Percentiles rank a stretch among this genome's conserved stretches.
Conservation (phyloP, 2,329 filamentous ascomycete genomes). For the Fusarium beomiforme region DNA sequence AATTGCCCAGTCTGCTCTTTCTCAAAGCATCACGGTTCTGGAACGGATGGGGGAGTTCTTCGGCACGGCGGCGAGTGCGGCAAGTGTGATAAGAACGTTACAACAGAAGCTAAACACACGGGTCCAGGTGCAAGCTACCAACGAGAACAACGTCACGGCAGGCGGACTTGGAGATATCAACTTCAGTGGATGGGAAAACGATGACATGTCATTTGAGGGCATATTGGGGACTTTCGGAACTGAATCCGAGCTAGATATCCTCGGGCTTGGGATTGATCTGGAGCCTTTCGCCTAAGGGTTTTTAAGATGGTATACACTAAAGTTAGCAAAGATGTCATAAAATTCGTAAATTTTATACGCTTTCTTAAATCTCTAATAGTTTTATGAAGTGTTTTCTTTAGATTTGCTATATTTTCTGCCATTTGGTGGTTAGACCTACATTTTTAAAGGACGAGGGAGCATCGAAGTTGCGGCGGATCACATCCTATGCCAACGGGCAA, state of each 20-base stretch:
- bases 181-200: fast-evolving
- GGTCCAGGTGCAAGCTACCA: fast-evolving
- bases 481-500: no score
- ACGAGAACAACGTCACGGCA: fast-evolving
- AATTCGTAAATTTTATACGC: no score
- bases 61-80: not conserved
- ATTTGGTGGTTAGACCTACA: no score
- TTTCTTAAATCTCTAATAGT: no score
- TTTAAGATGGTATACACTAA: no score
- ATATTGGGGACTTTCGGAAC: not conserved
- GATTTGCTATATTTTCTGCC: no score
- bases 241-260: not conserved
- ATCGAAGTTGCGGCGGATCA: no score
- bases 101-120: not conserved
- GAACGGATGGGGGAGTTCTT: not conserved
- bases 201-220: fast-evolving
- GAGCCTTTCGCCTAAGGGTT: not conserved
- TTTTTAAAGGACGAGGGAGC: no score
- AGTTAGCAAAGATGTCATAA: no score
- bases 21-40: not conserved
- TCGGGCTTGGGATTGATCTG: not conserved
- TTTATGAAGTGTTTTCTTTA: no score
- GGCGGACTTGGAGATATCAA: not conserved
- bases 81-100: not conserved
- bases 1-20: not conserved